Evolutionary conservation across 768 basidiomycete species (phyloP), one percentile per base, ranked within the genome.

Genomic region (Auriscalpium orientale): DNA sequence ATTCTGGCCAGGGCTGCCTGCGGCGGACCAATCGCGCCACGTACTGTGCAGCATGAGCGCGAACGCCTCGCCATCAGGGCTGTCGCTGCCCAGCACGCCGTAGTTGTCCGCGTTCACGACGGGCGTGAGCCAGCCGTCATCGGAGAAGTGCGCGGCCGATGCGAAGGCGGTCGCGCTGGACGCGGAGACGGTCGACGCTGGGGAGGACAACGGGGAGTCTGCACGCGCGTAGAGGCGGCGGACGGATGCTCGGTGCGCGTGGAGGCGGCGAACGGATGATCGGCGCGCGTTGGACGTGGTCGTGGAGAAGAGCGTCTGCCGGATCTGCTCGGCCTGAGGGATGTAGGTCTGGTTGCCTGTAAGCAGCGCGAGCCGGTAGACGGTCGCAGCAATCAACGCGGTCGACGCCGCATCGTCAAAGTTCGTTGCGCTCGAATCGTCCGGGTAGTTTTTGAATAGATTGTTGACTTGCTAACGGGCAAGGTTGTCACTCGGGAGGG

Each of bases 51-150:
- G 75, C 64, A 84, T 76, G 6, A 94, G 67, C 11, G 87, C 80
- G 67, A 95, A 95, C 8, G 87, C 88, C 71, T 94, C 78, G 0
- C 77, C 84, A 67, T 95, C 92, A 2, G 91, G 80, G 57, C 86
- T 88, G 18, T 80, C 20, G 0, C 68, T 56, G 0, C 87, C 85
- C 57, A 78, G 56, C 1, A 58, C 11, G 0, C 73, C 71, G 62
- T 76, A 84, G 2, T 72, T 66, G 53, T 85, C 67, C 0, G 92
- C 91, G 64, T 95, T 74, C 4, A 88, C 88, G 16, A 92, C 89
- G 6, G 88, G 88, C 6, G 72, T 74, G 28, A 91, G 69, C 83
- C 85, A 88, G 3, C 88, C 85, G 37, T 82, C 71, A 10, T 59
- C n/a, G 0, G 76, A 76, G 57, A 89, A 77, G 63, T 86, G 82